These are phyloP conservation scores for Davidsoniella neocaledoniae DNA, from an alignment of 2,329 filamentous ascomycete genomes.

Conservation along the genomic window DNA sequence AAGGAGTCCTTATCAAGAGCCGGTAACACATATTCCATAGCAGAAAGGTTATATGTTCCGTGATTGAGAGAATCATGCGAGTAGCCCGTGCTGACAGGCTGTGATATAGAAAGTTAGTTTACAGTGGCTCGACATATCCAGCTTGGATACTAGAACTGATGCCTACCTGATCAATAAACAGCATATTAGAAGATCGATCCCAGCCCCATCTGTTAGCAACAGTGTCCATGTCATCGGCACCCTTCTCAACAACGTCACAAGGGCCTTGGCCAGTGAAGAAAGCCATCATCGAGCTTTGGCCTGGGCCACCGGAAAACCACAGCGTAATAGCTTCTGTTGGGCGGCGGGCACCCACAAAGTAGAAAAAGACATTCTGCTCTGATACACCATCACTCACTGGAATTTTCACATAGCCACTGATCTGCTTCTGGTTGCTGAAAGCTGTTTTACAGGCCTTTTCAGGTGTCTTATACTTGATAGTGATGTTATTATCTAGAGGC, in stretches of 20 bases:
- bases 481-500: background rate
- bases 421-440: constrained; percentile 49
- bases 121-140: constrained; percentile 14
- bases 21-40: constrained; percentile 18
- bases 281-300: constrained; percentile 46
- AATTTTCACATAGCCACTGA: constrained; percentile 51
- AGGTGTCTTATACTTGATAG: background rate
- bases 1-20: constrained; percentile 23
- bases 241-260: constrained; percentile 30
- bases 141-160: constrained; percentile 19
- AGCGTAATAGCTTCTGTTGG: constrained; percentile 20
- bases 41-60: constrained; percentile 35
- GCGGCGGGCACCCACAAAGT: constrained; percentile 30
- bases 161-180: constrained; percentile 35
- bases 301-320: constrained; percentile 53
- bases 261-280: constrained; percentile 45
- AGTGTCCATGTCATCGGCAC: constrained; percentile 31
- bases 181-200: constrained; percentile 38
- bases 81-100: constrained; percentile 52
- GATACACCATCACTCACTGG: constrained; percentile 22
- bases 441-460: constrained; percentile 41
- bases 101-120: constrained; percentile 19
- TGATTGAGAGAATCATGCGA: constrained; percentile 50
- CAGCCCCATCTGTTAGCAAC: constrained; percentile 45
- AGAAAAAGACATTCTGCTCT: constrained; percentile 30